phyloP scores from a whole-genome alignment of 2,329 filamentous ascomycete genomes.

The Fusarium begoniae region DNA sequence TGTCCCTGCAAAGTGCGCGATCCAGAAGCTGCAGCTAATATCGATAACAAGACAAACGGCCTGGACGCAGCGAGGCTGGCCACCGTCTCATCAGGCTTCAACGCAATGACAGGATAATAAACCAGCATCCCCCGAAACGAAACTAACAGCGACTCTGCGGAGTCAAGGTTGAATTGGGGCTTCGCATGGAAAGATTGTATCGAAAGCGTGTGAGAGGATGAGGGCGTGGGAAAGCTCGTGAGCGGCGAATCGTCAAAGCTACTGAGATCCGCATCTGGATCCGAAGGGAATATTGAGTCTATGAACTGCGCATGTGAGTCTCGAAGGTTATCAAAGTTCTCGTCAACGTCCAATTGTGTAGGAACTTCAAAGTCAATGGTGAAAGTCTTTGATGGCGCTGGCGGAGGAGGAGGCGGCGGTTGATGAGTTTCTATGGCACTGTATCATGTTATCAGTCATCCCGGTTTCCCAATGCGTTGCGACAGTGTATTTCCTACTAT shows the following conservation, averaged over 20 bases:
- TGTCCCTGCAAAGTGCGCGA: constrained; percentile 61
- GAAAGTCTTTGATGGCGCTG: constrained; percentile 59
- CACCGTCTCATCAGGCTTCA: constrained; percentile 54
- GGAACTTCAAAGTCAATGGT: constrained; percentile 62
- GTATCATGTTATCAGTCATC: not conserved
- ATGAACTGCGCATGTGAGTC: constrained; percentile 55
- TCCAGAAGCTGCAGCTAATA: constrained; percentile 61
- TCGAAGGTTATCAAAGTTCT: constrained; percentile 54
- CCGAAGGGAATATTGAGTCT: constrained; percentile 50
- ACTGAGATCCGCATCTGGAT: constrained; percentile 34
- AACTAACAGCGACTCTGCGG: constrained; percentile 56
- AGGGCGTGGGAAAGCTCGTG: constrained; percentile 41
- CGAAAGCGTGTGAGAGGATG: constrained; percentile 45
- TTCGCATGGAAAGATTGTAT: constrained; percentile 55
- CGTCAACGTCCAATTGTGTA: constrained; percentile 48
- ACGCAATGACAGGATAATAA: constrained; percentile 56
- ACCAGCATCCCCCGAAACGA: constrained; percentile 56
- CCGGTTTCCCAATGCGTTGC: not conserved
- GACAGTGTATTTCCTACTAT: constrained; percentile 44
- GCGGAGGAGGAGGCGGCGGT: constrained; percentile 37
- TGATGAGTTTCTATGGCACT: constrained; percentile 36
- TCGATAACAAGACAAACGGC: constrained; percentile 64
- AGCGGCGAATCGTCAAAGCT: constrained; percentile 31
- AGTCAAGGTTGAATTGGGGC: constrained; percentile 64
- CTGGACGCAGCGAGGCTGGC: constrained; percentile 53